phyloP scores from a whole-genome alignment of 306 rosid genomes.

The Mucuna pruriens region DNA sequence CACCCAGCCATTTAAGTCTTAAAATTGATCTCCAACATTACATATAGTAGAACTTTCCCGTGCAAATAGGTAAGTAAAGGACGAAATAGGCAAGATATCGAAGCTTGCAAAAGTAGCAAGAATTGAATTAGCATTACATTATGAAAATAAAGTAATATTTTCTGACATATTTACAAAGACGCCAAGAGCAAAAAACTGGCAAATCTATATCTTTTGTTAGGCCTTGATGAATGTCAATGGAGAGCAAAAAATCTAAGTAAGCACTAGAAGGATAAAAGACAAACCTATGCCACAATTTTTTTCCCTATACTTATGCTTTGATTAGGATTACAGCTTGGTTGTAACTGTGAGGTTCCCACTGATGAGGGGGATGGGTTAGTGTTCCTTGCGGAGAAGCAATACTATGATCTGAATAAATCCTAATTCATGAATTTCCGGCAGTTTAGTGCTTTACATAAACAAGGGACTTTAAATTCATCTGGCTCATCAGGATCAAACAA shows the following conservation, averaged over 20 bases:
- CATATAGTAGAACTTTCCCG: not conserved
- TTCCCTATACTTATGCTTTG: conserved; percentile 29
- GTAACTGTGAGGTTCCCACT: conserved; percentile 61
- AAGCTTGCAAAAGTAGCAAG: not conserved
- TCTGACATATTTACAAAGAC: conserved; percentile 42
- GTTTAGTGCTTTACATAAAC: conserved; percentile 85
- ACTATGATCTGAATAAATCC: conserved; percentile 48
- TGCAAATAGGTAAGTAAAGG: not conserved
- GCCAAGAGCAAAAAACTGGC: conserved; percentile 48
- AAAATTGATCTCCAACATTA: not conserved
- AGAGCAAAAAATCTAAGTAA: conserved; percentile 25
- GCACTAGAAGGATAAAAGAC: not conserved
- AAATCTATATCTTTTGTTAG: conserved; percentile 56
- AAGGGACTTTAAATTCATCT: conserved; percentile 89
- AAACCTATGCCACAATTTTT: conserved; percentile 26
- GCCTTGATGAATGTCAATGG: conserved; percentile 43
- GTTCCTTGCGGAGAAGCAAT: conserved; percentile 76
- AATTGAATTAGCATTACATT: conserved; percentile 30
- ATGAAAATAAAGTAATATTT: conserved; percentile 30
- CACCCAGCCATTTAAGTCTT: not conserved
- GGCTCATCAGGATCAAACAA: conserved; percentile 88
- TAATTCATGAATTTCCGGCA: conserved; percentile 93
- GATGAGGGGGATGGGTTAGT: conserved; percentile 57
- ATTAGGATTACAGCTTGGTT: conserved; percentile 51
- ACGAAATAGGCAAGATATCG: not conserved